A percentile compares a stretch with the other conserved stretches of the same genome.
phyloP scores from a whole-genome alignment of 225 moss, liverwort and hornwort genomes.

The Asterella californica region DNA sequence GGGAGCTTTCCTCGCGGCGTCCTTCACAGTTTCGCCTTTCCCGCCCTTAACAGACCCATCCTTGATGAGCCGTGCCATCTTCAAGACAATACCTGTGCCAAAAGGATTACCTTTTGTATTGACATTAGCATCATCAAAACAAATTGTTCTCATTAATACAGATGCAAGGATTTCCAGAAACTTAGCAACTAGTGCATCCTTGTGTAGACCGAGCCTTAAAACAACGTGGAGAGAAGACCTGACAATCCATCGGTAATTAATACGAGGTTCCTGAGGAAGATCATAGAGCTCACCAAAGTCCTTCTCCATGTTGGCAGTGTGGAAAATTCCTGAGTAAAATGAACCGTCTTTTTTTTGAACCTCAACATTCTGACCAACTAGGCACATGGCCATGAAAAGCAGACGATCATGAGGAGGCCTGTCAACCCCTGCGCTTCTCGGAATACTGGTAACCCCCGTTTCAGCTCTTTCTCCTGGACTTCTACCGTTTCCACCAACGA shows the following conservation, averaged over 20 bases:
- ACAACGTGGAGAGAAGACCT: not conserved
- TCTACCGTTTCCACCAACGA: constrained; percentile 20
- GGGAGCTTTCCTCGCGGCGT: constrained; percentile 63
- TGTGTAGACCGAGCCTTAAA: not conserved
- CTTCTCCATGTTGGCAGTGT: constrained; percentile 57
- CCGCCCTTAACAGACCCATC: constrained; percentile 49
- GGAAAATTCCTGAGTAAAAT: constrained; percentile 79
- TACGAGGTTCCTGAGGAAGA: not conserved
- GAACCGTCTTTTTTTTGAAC: constrained; percentile 79
- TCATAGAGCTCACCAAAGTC: constrained; percentile 59
- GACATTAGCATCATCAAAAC: not conserved
- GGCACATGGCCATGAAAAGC: constrained; percentile 59
- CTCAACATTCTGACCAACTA: constrained; percentile 83
- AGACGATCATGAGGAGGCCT: constrained; percentile 47
- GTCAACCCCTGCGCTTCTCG: constrained; percentile 38
- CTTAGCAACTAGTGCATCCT: not conserved
- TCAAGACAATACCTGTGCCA: constrained; percentile 62
- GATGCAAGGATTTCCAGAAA: not conserved
- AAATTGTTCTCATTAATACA: not conserved
- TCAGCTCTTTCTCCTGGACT: constrained; percentile 38
- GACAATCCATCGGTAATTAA: not conserved
- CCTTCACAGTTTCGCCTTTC: constrained; percentile 59
- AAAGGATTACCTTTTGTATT: not conserved
- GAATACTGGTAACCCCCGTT: constrained; percentile 18
- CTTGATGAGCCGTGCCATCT: constrained; percentile 71